Conservation (phyloP, 2,329 filamentous ascomycete genomes). For the Alternaria alternata region DNA sequence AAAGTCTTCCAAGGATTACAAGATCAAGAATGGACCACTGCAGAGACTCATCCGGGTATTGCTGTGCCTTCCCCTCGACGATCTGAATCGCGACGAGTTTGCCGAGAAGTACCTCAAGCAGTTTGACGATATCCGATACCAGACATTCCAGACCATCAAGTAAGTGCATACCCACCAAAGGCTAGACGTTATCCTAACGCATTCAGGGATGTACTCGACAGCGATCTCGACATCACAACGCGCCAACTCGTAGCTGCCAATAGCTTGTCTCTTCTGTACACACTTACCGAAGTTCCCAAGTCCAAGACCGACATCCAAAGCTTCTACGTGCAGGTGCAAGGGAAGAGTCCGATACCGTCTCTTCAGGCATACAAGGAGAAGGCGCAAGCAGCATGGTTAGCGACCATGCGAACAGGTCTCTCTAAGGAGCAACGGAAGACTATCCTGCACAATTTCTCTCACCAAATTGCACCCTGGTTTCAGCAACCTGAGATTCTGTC, state of each 20-base stretch:
- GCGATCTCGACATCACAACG: conserved; percentile 33
- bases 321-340: conserved; percentile 73
- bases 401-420: conserved; percentile 73
- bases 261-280: conserved; percentile 68
- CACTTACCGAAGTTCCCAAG: conserved; percentile 74
- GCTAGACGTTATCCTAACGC: conserved; percentile 2
- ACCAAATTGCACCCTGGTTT: conserved; percentile 88
- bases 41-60: conserved; percentile 69
- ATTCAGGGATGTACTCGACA: conserved; percentile 36
- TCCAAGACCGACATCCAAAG: conserved; percentile 71
- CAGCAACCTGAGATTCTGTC: conserved; percentile 85
- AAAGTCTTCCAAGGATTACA: conserved; percentile 57
- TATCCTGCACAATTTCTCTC: conserved; percentile 77
- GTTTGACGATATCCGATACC: conserved; percentile 85
- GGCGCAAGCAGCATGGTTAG: conserved; percentile 87
- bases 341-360: conserved; percentile 67
- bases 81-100: conserved; percentile 74
- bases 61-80: conserved; percentile 64
- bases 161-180: conserved; percentile 55
- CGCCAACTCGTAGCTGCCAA: conserved; percentile 53
- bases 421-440: conserved; percentile 79
- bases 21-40: conserved; percentile 75
- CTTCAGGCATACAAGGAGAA: conserved; percentile 76
- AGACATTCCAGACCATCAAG: conserved; percentile 78
- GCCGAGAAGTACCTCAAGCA: conserved; percentile 78